Conservation (phyloP, 495 filamentous ascomycete species). For the Neurospora sp. region DNA sequence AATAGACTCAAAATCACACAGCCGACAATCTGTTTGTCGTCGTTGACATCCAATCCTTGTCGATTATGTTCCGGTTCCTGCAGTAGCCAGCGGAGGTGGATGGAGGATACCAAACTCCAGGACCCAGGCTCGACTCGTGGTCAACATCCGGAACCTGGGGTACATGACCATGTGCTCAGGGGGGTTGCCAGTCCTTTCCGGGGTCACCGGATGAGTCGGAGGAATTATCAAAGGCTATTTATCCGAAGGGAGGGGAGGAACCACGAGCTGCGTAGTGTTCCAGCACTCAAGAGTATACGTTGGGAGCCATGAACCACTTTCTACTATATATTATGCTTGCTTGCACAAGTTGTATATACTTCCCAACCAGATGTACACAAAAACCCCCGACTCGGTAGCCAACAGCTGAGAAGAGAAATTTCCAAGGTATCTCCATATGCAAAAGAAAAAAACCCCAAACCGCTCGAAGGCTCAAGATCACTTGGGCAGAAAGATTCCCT, state of each 20-base stretch:
- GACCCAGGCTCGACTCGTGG: background rate
- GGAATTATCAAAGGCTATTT: background rate
- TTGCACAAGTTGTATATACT: background rate
- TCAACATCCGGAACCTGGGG: background rate
- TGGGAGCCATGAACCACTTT: background rate
- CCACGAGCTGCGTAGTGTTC: too few relatives aligned
- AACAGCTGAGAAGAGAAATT: background rate
- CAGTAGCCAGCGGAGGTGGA: background rate
- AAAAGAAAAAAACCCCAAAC: constrained; percentile 38
- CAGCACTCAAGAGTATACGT: too few relatives aligned
- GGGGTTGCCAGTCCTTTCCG: background rate
- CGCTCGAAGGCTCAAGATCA: constrained; percentile 45
- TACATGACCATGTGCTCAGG: background rate
- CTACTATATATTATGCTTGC: background rate
- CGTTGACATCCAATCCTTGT: background rate
- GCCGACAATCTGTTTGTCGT: background rate
- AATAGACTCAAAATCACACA: background rate
- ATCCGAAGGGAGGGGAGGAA: too few relatives aligned
- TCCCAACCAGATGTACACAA: background rate
- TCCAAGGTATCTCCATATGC: background rate
- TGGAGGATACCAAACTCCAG: background rate
- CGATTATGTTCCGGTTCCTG: background rate
- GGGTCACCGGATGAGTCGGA: background rate
- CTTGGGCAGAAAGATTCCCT: constrained; percentile 1
- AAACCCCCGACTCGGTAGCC: background rate